Evolutionary conservation across 805 yeast species (phyloP), one percentile per base, ranked within the genome.

Genomic region (Soucietia sequanensis): DNA sequence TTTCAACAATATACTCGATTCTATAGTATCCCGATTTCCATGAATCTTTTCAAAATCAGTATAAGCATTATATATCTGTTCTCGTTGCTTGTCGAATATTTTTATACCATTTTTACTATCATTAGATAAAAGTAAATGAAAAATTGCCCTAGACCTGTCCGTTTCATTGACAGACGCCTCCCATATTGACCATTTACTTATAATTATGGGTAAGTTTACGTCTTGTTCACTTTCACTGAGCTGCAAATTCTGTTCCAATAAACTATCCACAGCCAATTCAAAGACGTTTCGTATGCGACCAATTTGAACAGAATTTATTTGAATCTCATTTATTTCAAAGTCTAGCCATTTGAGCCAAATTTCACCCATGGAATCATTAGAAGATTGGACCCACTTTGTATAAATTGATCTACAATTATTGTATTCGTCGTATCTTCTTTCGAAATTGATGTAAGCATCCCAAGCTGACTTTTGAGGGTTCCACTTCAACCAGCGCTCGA

Each of bases 401-500:
- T 65, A 89, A 0, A 89, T 59, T 2, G 61, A 51, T 40, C 96
- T 58, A 3, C 72, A 86, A 28, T 78, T 76, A 13, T 65, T 72
- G 15, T 45, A 44, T 38, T 80, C 80, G 16, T 69, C 71, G 48
- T 84, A 81, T 33, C 96, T 64, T 33, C 65, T 72, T 54, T 87
- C 95, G 61, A 88, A 80, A 35, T 75, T 76, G 17, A 87, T 64
- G 50, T 75, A 90, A 3, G 90, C 76, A 33, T 71, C 75, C 93
- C 95, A 90, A 0, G 85, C 93, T 9, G 70, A 62, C 4, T 50
- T 48, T 8, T 63, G 65, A 0, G 96, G 96, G 42, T 76, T 78
- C 88, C 95, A 84, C 17, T 67, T 62, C 33, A 84, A 62, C 99
- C 99, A 91, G 37, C 83, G 70, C 39, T 80, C 79, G 58, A 82